phyloP scores from a whole-genome alignment of 306 rosid species.

The Inga laurina region DNA sequence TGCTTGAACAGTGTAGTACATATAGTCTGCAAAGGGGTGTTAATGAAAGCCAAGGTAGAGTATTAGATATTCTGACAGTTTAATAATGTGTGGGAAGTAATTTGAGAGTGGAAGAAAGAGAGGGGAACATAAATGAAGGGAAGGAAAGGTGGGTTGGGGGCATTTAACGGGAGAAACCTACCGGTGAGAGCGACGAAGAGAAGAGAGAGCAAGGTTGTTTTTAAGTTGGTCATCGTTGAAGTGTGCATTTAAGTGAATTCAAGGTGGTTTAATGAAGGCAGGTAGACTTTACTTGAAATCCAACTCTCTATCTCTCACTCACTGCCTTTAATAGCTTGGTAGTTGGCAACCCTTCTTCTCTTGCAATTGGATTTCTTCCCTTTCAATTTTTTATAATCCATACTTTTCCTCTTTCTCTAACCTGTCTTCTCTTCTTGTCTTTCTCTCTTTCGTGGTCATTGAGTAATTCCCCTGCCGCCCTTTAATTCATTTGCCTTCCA shows the following conservation, averaged over 20 bases:
- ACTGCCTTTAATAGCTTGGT: slow-evolving; percentile 44
- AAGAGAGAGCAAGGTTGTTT: slow-evolving; percentile 42
- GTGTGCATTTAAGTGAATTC: slow-evolving; percentile 81
- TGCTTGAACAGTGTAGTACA: background rate
- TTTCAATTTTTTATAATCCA: background rate
- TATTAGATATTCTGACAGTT: slow-evolving; percentile 41
- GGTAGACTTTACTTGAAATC: slow-evolving; percentile 64
- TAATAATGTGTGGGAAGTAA: slow-evolving; percentile 27
- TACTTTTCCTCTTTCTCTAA: background rate
- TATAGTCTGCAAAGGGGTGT: background rate
- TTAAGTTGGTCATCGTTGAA: slow-evolving; percentile 64
- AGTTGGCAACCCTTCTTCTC: slow-evolving; percentile 41
- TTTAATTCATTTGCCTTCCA: background rate
- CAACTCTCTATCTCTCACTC: slow-evolving; percentile 44
- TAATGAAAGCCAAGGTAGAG: background rate
- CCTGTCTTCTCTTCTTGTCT: background rate
- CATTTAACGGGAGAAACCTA: slow-evolving; percentile 55
- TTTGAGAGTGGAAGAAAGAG: slow-evolving; percentile 35
- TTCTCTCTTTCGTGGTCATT: background rate
- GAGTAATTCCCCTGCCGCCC: background rate
- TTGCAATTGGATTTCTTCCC: background rate
- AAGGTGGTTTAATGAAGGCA: slow-evolving; percentile 83
- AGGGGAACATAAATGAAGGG: slow-evolving; percentile 59
- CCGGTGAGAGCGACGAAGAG: slow-evolving; percentile 46
- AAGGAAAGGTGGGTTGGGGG: slow-evolving; percentile 70